Conservation (phyloP, 768 basidiomycete species). For the Pleurotus platypus region DNA sequence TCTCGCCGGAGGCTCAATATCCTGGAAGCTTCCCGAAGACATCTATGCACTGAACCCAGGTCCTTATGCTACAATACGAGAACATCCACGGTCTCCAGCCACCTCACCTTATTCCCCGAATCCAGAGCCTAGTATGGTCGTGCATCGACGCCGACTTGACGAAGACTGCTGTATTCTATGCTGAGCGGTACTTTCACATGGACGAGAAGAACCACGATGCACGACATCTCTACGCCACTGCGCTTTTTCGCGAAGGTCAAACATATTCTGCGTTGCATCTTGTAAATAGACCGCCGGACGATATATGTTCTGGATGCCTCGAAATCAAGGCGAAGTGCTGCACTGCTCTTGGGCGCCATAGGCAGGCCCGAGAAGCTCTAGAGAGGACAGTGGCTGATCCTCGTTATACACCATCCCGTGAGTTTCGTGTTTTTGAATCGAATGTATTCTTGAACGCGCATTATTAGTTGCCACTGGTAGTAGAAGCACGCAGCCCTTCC, state of each 20-base stretch:
- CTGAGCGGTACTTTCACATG: conserved; percentile 77
- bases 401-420: conserved; percentile 54
- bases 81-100: conserved; percentile 44
- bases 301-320: conserved; percentile 69
- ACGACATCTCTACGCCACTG: conserved; percentile 79
- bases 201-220: conserved; percentile 74
- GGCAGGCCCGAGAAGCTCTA: conserved; percentile 72
- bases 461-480: conserved; percentile 50
- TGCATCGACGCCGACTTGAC: conserved; percentile 80
- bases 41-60: conserved; percentile 45
- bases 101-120: conserved; percentile 58
- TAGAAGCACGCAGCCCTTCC: conserved; percentile 54
- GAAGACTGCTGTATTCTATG: conserved; percentile 83
- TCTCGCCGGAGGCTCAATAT: neutral
- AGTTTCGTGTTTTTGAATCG: conserved; percentile 21
- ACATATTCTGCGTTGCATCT: conserved; percentile 72
- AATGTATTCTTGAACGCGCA: neutral
- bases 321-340: conserved; percentile 81
- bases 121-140: conserved; percentile 74
- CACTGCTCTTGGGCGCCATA: conserved; percentile 63
- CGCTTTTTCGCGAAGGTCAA: conserved; percentile 66
- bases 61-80: conserved; percentile 26
- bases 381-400: conserved; percentile 56
- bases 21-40: neutral
- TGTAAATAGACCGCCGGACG: conserved; percentile 58